Base-by-base conservation (phyloP, 495 filamentous ascomycete species). In the Penicillium chermesinum region DNA sequence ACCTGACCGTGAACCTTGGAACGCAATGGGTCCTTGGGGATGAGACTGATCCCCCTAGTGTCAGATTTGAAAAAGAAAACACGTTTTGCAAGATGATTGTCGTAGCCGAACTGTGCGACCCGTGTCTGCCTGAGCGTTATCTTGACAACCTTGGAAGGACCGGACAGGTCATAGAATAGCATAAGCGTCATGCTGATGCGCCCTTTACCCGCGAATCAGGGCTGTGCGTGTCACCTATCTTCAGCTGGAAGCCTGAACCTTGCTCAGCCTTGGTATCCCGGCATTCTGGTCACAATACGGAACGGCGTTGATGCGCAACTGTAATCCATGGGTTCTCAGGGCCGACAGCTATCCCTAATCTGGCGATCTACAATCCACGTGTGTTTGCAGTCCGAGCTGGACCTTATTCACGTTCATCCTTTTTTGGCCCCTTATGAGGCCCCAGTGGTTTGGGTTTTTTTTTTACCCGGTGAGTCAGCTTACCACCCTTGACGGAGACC, bases 1-100 rank as follows among this genome's bases (percentile, higher is more conserved):
- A 27, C 25, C 54, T 52, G 55, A 52, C 46, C 52, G 50, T 6
- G 19, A 55, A 50, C 55, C 55, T 49, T 38, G 53, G 59, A 46
- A 41, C 20, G 17, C 19, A 41, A 59, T 50, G 48, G 58, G 47
- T 52, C 54, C 42, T 30, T n/a, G 25, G 42, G 34, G 43, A 36
- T 40, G 39, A 48, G n/a, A 48, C 46, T 40, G 45, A 48, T 44
- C 19, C 40, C 45, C 50, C 35, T 53, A 40, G 34, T 12, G 15
- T 35, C 15, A n/a, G n/a, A n/a, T n/a, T 33, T 33, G 30, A 13
- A 33, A 33, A 33, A 7, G 30, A 33, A 13, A 33, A 7, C 13
- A 13, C 30, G 15, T 17, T 6, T 17, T 13, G 35, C 15, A 37
- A n/a, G 15, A 17, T n/a, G n/a, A n/a, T n/a, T n/a, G n/a, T n/a